Conservation (phyloP, 352 stramenopile species). For the Phytophthora sojae region DNA sequence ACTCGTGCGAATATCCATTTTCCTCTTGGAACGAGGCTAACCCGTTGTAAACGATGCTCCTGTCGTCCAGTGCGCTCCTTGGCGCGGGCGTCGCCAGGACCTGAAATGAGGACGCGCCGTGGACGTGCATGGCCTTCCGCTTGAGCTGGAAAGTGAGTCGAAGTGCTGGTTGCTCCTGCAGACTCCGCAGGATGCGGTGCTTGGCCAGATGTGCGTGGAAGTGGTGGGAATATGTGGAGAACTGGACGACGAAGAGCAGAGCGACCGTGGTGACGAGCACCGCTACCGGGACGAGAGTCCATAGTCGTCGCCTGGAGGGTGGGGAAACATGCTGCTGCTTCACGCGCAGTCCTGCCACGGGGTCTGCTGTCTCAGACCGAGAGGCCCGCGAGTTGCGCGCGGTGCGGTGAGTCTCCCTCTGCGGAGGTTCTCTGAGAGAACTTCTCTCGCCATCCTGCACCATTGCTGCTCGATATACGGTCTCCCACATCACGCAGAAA, state of each 20-base stretch:
- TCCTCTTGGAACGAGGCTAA: conserved; percentile 33
- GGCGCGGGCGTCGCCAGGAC: conserved; percentile 24
- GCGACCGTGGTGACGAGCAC: too few relatives aligned
- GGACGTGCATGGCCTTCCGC: conserved; percentile 43
- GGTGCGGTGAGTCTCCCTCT: neutral
- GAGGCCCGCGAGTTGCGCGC: too few relatives aligned
- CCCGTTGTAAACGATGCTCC: conserved; percentile 44
- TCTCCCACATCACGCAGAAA: too few relatives aligned
- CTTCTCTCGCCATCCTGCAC: too few relatives aligned
- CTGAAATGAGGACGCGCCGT: conserved; percentile 38
- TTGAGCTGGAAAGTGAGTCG: conserved; percentile 44
- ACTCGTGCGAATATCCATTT: conserved; percentile 38
- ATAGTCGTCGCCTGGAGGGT: too few relatives aligned
- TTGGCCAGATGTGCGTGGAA: conserved; percentile 39
- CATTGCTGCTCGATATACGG: too few relatives aligned
- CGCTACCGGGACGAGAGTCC: too few relatives aligned
- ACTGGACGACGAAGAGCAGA: conserved; percentile 10
- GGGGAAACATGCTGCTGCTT: too few relatives aligned
- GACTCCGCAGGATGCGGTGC: conserved; percentile 34
- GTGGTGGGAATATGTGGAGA: conserved; percentile 31
- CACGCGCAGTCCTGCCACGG: too few relatives aligned
- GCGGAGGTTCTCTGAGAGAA: too few relatives aligned
- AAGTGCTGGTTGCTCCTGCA: conserved; percentile 28
- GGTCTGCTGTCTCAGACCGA: too few relatives aligned
- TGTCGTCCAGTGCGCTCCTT: neutral